Evolutionary conservation across 768 basidiomycete genomes (phyloP), one percentile per base, ranked within the genome.

Genomic region (Jaapia argillacea): DNA sequence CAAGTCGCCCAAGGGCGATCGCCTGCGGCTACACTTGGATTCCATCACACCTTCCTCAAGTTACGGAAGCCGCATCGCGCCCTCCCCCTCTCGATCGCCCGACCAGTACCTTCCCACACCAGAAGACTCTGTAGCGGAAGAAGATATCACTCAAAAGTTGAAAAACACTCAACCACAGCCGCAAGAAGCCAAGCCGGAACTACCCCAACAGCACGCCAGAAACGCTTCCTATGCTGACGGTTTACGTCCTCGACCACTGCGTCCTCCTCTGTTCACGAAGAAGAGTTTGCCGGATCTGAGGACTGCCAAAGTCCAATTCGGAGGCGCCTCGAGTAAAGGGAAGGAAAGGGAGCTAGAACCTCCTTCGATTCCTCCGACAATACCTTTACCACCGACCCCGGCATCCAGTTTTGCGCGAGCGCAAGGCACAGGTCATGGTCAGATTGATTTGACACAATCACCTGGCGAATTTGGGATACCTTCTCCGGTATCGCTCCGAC

Each of bases 201-300:
- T 36, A 46, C 58, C 47, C 33, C 37, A 27, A 45, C 57, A 63
- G 38, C 77, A 75, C 52, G 64, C 61, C 31, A 67, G 74, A 24
- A 69, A 72, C 55, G 67, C 77, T 47, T 77, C 78, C 10, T 67
- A 68, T 51, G 72, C 65, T 33, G 69, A 58, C 49, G 55, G 55
- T 42, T 63, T 45, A 44, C 64, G 53, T 47, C 62, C 50, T 48
- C 56, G 7, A 7, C 37, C 64, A 47, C 58, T 56, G 27, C 66
- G 63, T 42, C 54, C 57, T 38, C 65, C 62, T 10, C 56, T 80
- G 24, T 53, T 62, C 2, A 68, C 68, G 25, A 92, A 89, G 68
- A 87, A 92, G 62, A 91, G 88, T 45, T 68, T 94, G 45, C 91
- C 92, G 5, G 90, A 96, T 55, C 66, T 94, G 38, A 74, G 85